Base-by-base conservation (phyloP, 148 eudicot genomes). In the Pharnaceum exiguum region DNA sequence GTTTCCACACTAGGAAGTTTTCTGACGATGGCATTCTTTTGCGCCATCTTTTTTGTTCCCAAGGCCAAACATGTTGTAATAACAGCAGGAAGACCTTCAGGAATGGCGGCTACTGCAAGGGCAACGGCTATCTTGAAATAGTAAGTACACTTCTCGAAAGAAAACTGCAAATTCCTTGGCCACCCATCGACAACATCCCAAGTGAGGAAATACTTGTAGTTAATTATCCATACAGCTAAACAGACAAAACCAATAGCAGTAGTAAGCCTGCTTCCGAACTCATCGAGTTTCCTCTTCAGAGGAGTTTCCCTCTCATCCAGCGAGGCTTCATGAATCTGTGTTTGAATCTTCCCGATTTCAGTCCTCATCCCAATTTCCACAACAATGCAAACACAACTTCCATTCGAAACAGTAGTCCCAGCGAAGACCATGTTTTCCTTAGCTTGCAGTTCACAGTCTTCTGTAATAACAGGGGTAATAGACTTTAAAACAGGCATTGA, bases 1-100 rank as follows among this genome's bases (percentile, higher is more conserved):
- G 97, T 90, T 62, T 90, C 97, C 38, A 86, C 97, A 51, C 97
- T 90, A 0, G 91, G 95, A 44, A 87, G 87, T 69, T 78, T 87
- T 60, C 87, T 66, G 6, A 87, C 91, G 30, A 87, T 70, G 0
- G 95, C 97, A 29, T 87, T 90, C 65, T 87, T 90, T 17, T 82
- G 89, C 13, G 91, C 97, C 97, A 90, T 84, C 57, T 87, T 90
- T 50, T 79, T 71, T 15, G 95, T 90, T 38, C 97, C 97, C 27
- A 86, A 55, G 35, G 95, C 91, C 55, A 86, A 57, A 66, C 95
- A 86, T 17, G 97, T 86, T 5, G 97, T 90, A 38, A 90, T 86
- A 1, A 90, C 86, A 30, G 90, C 90, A 7, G 97, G 87, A 23
- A 89, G 67, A 13, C 94, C 96, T 77, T 89, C 96, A 9, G 96